These are phyloP conservation scores for Apiotrichum sp. DNA, from an alignment of 1,284 basidiomycete genomes.

Conservation along the genomic window DNA sequence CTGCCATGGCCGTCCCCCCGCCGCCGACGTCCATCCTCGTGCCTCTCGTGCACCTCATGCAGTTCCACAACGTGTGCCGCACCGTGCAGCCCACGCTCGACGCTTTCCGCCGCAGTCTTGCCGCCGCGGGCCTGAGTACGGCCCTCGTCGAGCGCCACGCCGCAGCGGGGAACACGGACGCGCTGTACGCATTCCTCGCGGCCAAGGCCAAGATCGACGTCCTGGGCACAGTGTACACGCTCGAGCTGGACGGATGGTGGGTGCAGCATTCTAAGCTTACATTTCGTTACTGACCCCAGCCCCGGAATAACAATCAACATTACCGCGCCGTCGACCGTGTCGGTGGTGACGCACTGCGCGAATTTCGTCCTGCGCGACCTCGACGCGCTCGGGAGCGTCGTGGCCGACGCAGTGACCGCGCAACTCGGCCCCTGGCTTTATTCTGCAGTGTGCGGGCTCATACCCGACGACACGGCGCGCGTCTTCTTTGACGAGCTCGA, in stretches of 20 bases:
- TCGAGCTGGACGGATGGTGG: constrained; percentile 24
- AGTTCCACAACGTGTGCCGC: constrained; percentile 17
- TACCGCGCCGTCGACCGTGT: constrained; percentile 12
- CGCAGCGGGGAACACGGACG: constrained; percentile 3
- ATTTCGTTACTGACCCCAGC: constrained; percentile 7
- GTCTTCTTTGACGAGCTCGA: constrained; percentile 33
- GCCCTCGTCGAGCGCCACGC: constrained; percentile 10
- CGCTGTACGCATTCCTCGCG: constrained; percentile 7
- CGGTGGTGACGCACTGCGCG: constrained; percentile 18
- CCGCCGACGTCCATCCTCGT: constrained; percentile 20
- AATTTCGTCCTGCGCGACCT: constrained; percentile 28
- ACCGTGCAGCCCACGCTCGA: constrained; percentile 16
- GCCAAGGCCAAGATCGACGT: constrained; percentile 15
- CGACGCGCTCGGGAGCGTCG: constrained; percentile 20
- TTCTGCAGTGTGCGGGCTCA: neutral
- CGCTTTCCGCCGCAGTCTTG: constrained; percentile 16
- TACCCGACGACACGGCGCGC: neutral
- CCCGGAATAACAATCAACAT: constrained; percentile 21
- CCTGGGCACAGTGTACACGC: constrained; percentile 18
- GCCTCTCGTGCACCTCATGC: constrained; percentile 28
- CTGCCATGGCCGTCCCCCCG: neutral
- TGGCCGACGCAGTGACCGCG: constrained; percentile 21
- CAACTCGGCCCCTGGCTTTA: constrained; percentile 18
- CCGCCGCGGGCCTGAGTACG: constrained; percentile 15
- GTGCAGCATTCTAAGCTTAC: neutral